Evolutionary conservation across 169 alveolate species (phyloP), one percentile per base, ranked within the genome.

Genomic region (Cryptosporidium viatorum): DNA sequence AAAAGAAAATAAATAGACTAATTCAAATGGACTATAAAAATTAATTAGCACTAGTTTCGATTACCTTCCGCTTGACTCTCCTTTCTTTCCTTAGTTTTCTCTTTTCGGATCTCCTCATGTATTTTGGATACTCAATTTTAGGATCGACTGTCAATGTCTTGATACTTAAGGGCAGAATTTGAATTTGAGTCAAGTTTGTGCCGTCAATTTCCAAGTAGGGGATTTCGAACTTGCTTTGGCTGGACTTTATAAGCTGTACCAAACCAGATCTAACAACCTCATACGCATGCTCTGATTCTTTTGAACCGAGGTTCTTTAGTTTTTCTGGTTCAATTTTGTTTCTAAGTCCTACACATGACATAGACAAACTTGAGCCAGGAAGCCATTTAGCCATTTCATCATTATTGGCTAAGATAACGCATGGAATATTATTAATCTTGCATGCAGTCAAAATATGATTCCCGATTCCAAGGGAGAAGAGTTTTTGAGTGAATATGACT

Each of bases 1-100:
- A 70, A 23, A 21, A 18, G 2, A 10, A 37, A n/a, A 16, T 70
- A n/a, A 70, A 23, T 33, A 8, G 39, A 41, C 0, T n/a, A 70
- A 70, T 70, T 45, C 45, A 39, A n/a, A 67, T 67, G n/a, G 51
- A 67, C 73, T 67, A 31, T 18, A 67, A 23, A 51, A 8, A 23
- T 55, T 23, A 55, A 55, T 55, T 55, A 55, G 67, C 67, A 55
- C 67, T 55, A 55, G 67, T 9, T 21, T 55, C 3, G 39, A 65
- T 18, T 65, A 26, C 12, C 21, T 65, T 65, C 41, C 33, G 29
- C 6, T 29, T 4, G 18, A 23, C 21, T 33, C 89, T 59, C 18
- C 89, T 59, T 80, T 80, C 89, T 80, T 65, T 80, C 29, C 89
- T 55, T 37, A 80, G 50, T 37, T 21, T 80, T 67, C 68, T 80